Evolutionary conservation across 2,329 filamentous ascomycete species (phyloP).

Genomic region (Akanthomyces lecanii): DNA sequence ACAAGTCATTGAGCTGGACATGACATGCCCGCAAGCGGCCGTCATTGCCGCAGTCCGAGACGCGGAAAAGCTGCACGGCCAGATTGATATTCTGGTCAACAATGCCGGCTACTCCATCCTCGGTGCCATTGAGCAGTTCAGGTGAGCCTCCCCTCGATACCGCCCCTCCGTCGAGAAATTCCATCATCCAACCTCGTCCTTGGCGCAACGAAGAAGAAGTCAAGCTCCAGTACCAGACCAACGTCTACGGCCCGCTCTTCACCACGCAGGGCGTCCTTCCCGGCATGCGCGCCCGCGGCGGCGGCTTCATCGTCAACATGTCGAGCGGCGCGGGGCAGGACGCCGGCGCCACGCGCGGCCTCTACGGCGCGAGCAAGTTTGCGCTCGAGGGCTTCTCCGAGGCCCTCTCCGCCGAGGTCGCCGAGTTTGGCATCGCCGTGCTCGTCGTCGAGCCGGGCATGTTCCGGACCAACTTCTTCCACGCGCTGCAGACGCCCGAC

Average conservation of each 20-base stretch:
- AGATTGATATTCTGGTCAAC: conserved; percentile 50
- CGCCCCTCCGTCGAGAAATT: neutral
- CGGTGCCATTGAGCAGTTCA: conserved; percentile 35
- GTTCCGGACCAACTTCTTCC: conserved; percentile 46
- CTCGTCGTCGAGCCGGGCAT: conserved; percentile 46
- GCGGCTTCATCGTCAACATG: conserved; percentile 44
- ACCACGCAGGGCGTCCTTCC: conserved; percentile 46
- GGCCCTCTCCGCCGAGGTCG: conserved; percentile 38
- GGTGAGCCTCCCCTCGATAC: conserved; percentile 15
- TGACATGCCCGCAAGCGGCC: neutral
- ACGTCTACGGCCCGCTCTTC: conserved; percentile 46
- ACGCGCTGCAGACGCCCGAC: conserved; percentile 24
- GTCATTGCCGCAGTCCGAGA: conserved; percentile 24
- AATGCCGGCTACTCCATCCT: conserved; percentile 44
- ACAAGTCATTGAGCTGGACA: conserved; percentile 27
- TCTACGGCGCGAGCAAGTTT: conserved; percentile 46
- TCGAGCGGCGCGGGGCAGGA: conserved; percentile 41
- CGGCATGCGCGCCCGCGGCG: conserved; percentile 38
- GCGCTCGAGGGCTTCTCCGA: conserved; percentile 40
- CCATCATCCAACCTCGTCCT: neutral
- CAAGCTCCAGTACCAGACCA: conserved; percentile 40
- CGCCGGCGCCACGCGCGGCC: conserved; percentile 34
- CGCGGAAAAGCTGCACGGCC: conserved; percentile 20
- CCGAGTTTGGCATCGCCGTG: conserved; percentile 39
- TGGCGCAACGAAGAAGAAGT: conserved; percentile 34